Base-by-base conservation (phyloP, 2,329 filamentous ascomycete species). In the Colletotrichum coccodes region DNA sequence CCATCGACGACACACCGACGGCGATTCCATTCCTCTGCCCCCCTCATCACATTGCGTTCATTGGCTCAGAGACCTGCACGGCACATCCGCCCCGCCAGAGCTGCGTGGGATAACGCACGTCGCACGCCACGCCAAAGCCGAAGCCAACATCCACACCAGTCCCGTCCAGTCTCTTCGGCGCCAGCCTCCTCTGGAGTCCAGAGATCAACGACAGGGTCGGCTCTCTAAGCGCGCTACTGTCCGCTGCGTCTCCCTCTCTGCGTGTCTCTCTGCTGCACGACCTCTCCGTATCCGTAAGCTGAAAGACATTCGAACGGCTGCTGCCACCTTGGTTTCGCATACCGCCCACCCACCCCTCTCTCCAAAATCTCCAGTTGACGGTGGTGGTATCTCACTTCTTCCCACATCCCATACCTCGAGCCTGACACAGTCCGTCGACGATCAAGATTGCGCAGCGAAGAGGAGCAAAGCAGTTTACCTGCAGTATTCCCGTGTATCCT, bases 61-160 rank as follows among this genome's bases (percentile, higher is more conserved):
- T 69, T 69, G 66, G 66, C 49, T 16, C 49, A 42, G 61, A 30
- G 16, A 44, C 36, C 56, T 60, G 66, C 66, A 66, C 54, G 61
- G 56, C 56, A 66, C 54, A 56, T 34, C 56, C 54, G 61, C 62
- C 54, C 66, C 61, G 62, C 56, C 50, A 47, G 40, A 60, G 40
- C 56, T 69, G 62, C 62, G 50, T 54, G 46, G 56, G 56, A 59
- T 59, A 59, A 59, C 56, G 42, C 56, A 59, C 34, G 53, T 56
- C 23, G 53, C 23, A 38, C 34, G 23, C 23, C 34, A 23, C 42
- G 42, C 56, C 28, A 46, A 21, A 47, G 40, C 40, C 30, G 40
- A 32, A 34, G 38, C 38, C 54, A 38, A 54, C 34, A 26, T 38
- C 32, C 26, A 30, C 59, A 23, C 36, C 59, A 61, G 42, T 36